Base-by-base conservation (phyloP, 257 asterid genomes). In the Solanum etuberosum region DNA sequence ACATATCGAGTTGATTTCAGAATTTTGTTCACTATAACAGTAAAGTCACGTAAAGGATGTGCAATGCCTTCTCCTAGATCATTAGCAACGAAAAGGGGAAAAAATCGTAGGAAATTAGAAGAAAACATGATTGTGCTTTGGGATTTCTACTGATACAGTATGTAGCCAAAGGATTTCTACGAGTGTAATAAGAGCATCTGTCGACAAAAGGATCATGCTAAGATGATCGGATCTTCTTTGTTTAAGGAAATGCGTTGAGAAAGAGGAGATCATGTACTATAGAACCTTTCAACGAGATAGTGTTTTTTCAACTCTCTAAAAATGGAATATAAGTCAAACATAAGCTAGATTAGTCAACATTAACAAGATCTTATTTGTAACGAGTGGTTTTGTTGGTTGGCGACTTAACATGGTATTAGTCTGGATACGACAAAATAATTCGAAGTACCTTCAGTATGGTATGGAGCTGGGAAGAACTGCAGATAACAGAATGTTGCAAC, bases 391-490 rank as follows among this genome's bases (percentile, higher is more conserved):
- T 71, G 78, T 71, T 18, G 78, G 80, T 9, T 71, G 25, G 4
- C 23, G 20, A 68, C 34, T 32, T 32, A 11, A 37, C 23, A 8
- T 20, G 29, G 18, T 72, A 20, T 20, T 35, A 34, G 27, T 35
- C 48, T 20, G 8, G 81, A 72, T 20, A 34, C 16, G 16, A 72
- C 29, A 10, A 61, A 61, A 61, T 61, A n/a, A 61, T 61, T 61
- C 16, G 3, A 61, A 10, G 70, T n/a, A 61, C 98, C 97, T 91
- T 96, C 91, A 5, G 78, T 42, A 40, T 94, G 88, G 90, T 94
- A 94, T 74, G 98, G 98, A 89, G 98, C 90, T 80, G 98, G 95
- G 91, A 96, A 96, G 86, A 96, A 96, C 92, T 96, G 98, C 92
- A 94, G 93, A 87, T 96, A 96, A 92, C 98, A 94, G 84, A 96